A percentile compares a stretch with the other conserved stretches of the same genome.
Conservation (phyloP, 768 basidiomycete genomes). For the Macrolepiota fuliginosa region DNA sequence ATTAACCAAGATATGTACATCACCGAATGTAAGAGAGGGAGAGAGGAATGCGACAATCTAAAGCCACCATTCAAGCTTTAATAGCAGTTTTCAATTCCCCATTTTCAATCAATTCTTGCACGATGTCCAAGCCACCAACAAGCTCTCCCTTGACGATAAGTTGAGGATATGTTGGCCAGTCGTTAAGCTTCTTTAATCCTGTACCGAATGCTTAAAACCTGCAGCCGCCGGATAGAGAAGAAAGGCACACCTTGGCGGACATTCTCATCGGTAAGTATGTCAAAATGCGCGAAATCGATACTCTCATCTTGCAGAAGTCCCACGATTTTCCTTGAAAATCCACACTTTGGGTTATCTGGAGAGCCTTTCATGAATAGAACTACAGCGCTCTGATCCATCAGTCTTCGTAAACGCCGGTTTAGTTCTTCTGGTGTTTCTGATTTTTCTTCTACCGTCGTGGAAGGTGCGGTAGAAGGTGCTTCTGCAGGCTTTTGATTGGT, state of each 20-base stretch:
- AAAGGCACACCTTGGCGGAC: conserved; percentile 68
- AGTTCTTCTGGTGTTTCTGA: conserved; percentile 67
- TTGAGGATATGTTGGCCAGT: conserved; percentile 91
- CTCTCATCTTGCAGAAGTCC: conserved; percentile 60
- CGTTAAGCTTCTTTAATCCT: conserved; percentile 76
- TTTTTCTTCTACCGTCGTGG: conserved; percentile 15
- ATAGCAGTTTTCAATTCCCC: conserved; percentile 61
- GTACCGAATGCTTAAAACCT: neutral
- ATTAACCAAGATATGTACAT: neutral
- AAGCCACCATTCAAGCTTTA: conserved; percentile 29
- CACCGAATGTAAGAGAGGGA: neutral
- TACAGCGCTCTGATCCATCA: conserved; percentile 81
- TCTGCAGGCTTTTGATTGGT: conserved; percentile 43
- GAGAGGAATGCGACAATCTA: neutral
- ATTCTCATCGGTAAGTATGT: conserved; percentile 79
- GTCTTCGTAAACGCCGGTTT: conserved; percentile 50
- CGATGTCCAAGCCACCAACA: conserved; percentile 92
- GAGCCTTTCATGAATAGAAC: conserved; percentile 92
- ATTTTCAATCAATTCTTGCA: conserved; percentile 81
- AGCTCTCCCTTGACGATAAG: conserved; percentile 88
- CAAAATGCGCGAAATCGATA: conserved; percentile 72
- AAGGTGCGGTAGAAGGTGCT: conserved; percentile 21
- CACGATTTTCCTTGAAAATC: conserved; percentile 79
- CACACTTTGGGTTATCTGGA: conserved; percentile 76
- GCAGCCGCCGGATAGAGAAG: neutral